A percentile compares a stretch with the other conserved stretches of the same genome.
phyloP scores from a whole-genome alignment of 139 green algal genomes.

The Volvox africanus region DNA sequence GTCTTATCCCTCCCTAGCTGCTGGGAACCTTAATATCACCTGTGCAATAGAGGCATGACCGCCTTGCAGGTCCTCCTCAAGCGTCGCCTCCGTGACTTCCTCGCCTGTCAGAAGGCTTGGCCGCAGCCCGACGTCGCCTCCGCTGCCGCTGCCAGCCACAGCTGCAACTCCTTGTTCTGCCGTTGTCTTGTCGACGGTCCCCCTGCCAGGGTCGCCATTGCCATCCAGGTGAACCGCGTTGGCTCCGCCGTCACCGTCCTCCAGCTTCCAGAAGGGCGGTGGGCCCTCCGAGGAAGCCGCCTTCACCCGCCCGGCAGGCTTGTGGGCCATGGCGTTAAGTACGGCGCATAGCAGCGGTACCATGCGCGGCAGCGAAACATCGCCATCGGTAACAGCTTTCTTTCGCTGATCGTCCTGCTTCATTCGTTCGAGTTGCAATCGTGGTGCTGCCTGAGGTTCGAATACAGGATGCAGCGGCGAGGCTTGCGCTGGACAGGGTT shows the following conservation, averaged over 20 bases:
- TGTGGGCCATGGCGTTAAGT: constrained; percentile 28
- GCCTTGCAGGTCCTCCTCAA: constrained; percentile 56
- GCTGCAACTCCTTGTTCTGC: no score
- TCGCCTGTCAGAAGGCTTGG: no score
- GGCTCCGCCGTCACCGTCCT: no score
- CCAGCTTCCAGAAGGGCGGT: background rate
- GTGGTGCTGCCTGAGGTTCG: background rate
- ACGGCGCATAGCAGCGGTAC: constrained; percentile 71
- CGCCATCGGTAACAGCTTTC: background rate
- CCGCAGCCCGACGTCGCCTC: background rate
- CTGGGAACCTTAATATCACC: background rate
- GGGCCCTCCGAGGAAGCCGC: background rate
- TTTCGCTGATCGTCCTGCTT: background rate
- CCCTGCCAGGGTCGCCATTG: no score
- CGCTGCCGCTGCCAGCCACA: background rate
- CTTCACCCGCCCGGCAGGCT: background rate
- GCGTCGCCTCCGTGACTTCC: constrained; percentile 55
- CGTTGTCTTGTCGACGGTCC: no score
- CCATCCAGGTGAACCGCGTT: no score
- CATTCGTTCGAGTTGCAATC: background rate
- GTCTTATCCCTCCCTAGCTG: no score
- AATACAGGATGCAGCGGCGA: no score
- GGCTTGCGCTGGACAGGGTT: background rate
- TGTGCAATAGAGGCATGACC: constrained; percentile 73
- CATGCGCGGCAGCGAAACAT: background rate